A percentile compares a stretch with the other conserved stretches of the same genome.
Evolutionary conservation across 306 rosid genomes (phyloP).

Genomic region (Sphenostylis stenocarpa): DNA sequence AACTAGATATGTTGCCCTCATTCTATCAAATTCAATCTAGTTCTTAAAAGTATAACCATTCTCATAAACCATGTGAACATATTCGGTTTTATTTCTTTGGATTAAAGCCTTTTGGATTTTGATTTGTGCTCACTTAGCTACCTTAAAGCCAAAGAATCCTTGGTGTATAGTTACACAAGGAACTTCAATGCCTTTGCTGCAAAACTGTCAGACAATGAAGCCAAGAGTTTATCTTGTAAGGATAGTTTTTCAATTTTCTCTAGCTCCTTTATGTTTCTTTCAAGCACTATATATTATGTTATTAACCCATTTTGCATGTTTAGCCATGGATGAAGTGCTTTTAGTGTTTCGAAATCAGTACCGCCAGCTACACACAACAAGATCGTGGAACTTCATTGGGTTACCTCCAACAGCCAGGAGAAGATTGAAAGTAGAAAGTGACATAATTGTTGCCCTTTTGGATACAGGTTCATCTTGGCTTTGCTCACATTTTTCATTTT

Average conservation of each 20-base stretch:
- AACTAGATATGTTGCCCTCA: not conserved
- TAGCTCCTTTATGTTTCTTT: not conserved
- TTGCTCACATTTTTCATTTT: not conserved
- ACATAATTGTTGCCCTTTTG: conserved; percentile 64
- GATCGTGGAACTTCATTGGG: conserved; percentile 89
- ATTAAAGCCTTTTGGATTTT: conserved; percentile 1
- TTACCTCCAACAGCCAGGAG: conserved; percentile 61
- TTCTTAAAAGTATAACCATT: not conserved
- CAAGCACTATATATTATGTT: not conserved
- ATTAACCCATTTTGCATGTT: not conserved
- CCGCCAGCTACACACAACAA: conserved; percentile 79
- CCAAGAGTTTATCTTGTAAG: conserved; percentile 57
- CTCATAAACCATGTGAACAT: not conserved
- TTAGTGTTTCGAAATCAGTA: conserved; percentile 60
- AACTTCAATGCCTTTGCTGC: conserved; percentile 95
- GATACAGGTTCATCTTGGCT: conserved; percentile 64
- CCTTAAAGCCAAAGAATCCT: conserved; percentile 59
- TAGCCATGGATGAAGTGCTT: conserved; percentile 61
- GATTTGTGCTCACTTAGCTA: conserved; percentile 39
- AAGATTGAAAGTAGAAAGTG: conserved; percentile 50
- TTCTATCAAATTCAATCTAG: conserved; percentile 16
- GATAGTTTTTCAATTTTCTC: not conserved
- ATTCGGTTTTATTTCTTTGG: not conserved
- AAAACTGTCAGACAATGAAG: conserved; percentile 66
- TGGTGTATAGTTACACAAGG: conserved; percentile 75